A percentile compares a stretch with the other conserved stretches of the same genome.
Evolutionary conservation across 2,329 filamentous ascomycete species (phyloP).

Genomic region (Daldinia sp.): DNA sequence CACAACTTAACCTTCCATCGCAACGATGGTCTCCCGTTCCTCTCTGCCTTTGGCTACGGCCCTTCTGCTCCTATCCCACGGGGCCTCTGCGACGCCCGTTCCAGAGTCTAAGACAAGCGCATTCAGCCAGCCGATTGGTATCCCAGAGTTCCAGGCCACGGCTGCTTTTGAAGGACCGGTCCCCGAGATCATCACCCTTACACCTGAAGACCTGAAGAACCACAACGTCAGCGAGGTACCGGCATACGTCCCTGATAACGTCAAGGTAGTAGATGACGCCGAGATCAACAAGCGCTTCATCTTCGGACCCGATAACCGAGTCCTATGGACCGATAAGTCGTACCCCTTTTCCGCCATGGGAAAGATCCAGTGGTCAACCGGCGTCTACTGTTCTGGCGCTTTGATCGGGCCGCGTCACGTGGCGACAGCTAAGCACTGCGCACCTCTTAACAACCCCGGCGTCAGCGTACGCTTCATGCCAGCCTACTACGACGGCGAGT

Average conservation of each 20-base stretch:
- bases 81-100: background rate
- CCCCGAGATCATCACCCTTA: background rate
- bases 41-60: background rate
- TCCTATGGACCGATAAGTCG: conserved; percentile 27
- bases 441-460: conserved; percentile 29
- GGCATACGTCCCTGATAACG: background rate
- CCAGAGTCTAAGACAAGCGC: background rate
- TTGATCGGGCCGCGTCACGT: conserved; percentile 45
- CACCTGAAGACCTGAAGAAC: background rate
- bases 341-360: conserved; percentile 40
- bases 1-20: background rate
- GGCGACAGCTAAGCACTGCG: conserved; percentile 42
- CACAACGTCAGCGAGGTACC: background rate
- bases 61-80: background rate
- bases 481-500: conserved; percentile 38
- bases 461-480: conserved; percentile 39
- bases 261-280: background rate
- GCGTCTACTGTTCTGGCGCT: conserved; percentile 42
- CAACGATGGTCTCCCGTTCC: background rate
- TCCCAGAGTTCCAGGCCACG: background rate
- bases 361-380: conserved; percentile 35
- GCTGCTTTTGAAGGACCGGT: background rate
- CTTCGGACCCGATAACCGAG: conserved; percentile 38
- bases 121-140: background rate
- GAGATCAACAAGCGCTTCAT: conserved; percentile 35